These are phyloP conservation scores for Coccomyxa subellipsoidea DNA, from an alignment of 163 green algal species.

Conservation along the genomic window DNA sequence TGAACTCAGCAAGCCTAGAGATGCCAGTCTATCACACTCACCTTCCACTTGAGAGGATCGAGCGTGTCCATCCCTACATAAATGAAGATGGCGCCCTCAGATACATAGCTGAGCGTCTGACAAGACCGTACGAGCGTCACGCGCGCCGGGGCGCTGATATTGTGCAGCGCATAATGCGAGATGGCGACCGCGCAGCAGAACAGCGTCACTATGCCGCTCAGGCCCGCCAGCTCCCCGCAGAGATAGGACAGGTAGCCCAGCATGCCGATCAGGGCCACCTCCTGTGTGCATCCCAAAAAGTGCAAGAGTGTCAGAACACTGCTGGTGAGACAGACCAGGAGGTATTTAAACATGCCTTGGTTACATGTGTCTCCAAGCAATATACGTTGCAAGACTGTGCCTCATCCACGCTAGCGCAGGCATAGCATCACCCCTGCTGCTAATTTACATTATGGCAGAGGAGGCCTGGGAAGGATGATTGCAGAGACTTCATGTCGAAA, in stretches of 20 bases:
- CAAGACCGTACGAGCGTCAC: slow-evolving; percentile 44
- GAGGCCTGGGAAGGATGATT: background rate
- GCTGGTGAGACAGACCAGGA: no score
- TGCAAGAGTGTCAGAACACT: no score
- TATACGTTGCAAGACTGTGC: no score
- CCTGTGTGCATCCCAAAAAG: slow-evolving; percentile 17
- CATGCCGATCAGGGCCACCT: slow-evolving; percentile 33
- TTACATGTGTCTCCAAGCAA: no score
- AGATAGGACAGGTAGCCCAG: slow-evolving; percentile 47
- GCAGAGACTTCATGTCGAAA: no score
- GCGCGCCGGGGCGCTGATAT: slow-evolving; percentile 35
- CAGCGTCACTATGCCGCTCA: slow-evolving; percentile 81
- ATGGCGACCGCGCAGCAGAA: slow-evolving; percentile 78
- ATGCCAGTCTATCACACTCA: no score
- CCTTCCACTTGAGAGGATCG: slow-evolving; percentile 79
- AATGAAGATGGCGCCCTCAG: slow-evolving; percentile 86
- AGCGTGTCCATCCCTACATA: slow-evolving; percentile 80
- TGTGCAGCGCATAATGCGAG: slow-evolving; percentile 59
- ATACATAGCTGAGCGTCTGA: slow-evolving; percentile 71
- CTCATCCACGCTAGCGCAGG: no score
- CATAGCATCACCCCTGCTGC: no score
- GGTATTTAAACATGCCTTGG: no score
- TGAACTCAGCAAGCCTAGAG: no score
- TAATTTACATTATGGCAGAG: no score
- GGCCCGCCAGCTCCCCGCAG: slow-evolving; percentile 63